phyloP scores from a whole-genome alignment of 75 land plant genomes.

The Selaginella tamariscina region DNA sequence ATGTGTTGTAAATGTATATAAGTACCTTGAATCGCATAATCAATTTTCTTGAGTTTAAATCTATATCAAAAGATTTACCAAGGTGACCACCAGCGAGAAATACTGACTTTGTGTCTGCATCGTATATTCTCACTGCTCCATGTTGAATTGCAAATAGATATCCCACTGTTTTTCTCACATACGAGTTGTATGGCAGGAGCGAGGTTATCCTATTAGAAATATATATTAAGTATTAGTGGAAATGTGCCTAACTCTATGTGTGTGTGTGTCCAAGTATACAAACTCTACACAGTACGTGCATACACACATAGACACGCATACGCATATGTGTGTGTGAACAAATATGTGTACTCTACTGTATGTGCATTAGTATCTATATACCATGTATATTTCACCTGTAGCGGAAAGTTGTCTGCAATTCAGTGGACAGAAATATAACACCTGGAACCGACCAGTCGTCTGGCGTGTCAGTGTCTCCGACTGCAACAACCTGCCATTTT shows the following conservation, averaged over 20 bases:
- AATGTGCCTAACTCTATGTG: no score
- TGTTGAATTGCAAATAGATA: conserved; percentile 11
- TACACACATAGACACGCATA: no score
- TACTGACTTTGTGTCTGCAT: neutral
- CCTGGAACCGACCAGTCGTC: conserved; percentile 5
- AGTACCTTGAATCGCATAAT: neutral
- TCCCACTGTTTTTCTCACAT: conserved; percentile 1
- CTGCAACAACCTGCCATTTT: neutral
- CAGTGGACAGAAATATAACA: conserved; percentile 6
- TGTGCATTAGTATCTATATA: no score
- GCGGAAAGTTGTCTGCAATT: neutral
- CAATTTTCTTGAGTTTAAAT: neutral
- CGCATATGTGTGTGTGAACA: no score
- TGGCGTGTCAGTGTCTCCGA: conserved; percentile 1
- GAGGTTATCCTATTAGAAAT: neutral
- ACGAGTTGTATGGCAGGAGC: conserved; percentile 6
- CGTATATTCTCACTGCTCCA: conserved; percentile 8
- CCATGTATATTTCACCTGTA: no score
- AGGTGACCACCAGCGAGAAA: neutral
- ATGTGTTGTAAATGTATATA: no score
- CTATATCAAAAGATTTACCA: conserved; percentile 3
- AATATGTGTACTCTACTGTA: no score
- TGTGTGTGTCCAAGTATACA: no score
- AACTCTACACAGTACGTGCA: no score
- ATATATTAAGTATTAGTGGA: no score